Evolutionary conservation across 176 grass and related monocot species (phyloP), one percentile per base, ranked within the genome.

Genomic region (Carex kokanica): DNA sequence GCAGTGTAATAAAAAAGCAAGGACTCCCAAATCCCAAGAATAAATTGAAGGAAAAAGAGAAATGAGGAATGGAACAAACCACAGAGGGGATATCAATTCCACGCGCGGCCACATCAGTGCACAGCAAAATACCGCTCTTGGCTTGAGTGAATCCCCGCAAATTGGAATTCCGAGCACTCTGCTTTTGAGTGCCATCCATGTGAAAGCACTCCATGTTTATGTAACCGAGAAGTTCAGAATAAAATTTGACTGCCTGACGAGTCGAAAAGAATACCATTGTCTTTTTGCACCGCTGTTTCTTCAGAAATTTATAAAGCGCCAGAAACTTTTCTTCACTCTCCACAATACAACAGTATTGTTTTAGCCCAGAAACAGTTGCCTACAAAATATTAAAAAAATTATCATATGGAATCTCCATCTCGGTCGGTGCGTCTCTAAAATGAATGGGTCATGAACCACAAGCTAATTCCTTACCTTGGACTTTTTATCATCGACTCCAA

Each of bases 191-290:
- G 60, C 87, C 87, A 65, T 85, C 62, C 36, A 89, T 89, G 64
- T 89, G 82, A 38, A 82, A 27, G 74, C 87, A 86, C 64, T 89
- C 87, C 4, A 89, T 49, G 25, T 86, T 70, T 74, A 89, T 85
- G 57, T 89, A 85, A 81, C 78, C 84, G 16, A 89, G 66, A 74
- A 89, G 83, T 45, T 89, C 87, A 0, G 83, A 71, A 8, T 89
- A 78, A 31, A 64, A 89, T 78, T 89, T 89, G 41, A 85, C 87
- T 1, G 83, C 79, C 43, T 89, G 81, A 31, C 87, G 80, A 0
- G 87, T 85, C 8, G 87, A 89, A 77, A 89, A 89, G 78, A 89
- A 89, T 15, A 89, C 87, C 67, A 89, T 86, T 23, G 84, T 82
- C 83, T 89, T 89, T 75, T 86, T 89, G 16, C 75, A 77, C 25